Evolutionary conservation across 805 yeast species (phyloP).

Genomic region (Torulaspora microellipsoides): DNA sequence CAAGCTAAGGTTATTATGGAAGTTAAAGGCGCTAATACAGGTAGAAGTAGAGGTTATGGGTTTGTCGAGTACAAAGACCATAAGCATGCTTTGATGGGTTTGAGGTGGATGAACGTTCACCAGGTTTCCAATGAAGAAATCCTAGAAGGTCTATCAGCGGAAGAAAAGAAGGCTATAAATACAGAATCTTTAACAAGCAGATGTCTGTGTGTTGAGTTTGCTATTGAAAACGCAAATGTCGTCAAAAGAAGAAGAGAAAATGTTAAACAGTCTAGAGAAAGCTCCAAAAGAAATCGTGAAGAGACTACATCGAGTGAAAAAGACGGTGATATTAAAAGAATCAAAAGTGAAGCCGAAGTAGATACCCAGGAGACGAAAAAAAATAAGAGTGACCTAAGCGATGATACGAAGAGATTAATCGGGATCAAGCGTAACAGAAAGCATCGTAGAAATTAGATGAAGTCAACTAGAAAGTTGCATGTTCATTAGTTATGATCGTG

Average conservation of each 20-base stretch:
- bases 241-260: constrained; percentile 83
- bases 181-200: constrained; percentile 57
- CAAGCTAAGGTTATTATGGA: constrained; percentile 93
- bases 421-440: constrained; percentile 62
- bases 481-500: constrained; percentile 6
- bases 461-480: not conserved
- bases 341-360: constrained; percentile 27
- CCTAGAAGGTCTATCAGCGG: constrained; percentile 62
- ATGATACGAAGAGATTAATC: constrained; percentile 57
- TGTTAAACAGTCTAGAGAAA: constrained; percentile 41
- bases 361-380: constrained; percentile 12
- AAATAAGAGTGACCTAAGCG: constrained; percentile 41
- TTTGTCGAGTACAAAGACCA: constrained; percentile 92
- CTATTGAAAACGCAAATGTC: constrained; percentile 91
- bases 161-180: constrained; percentile 54
- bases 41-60: constrained; percentile 96
- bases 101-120: constrained; percentile 95
- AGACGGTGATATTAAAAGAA: constrained; percentile 19
- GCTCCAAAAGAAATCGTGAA: constrained; percentile 29
- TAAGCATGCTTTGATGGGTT: constrained; percentile 87
- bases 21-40: constrained; percentile 77
- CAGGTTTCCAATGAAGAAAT: constrained; percentile 71
- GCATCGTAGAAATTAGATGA: constrained; percentile 39
- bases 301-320: constrained; percentile 21
- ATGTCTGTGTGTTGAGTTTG: constrained; percentile 88